These are phyloP conservation scores for Talaromyces sp. DNA, from an alignment of 2,329 filamentous ascomycete genomes.

Conservation along the genomic window DNA sequence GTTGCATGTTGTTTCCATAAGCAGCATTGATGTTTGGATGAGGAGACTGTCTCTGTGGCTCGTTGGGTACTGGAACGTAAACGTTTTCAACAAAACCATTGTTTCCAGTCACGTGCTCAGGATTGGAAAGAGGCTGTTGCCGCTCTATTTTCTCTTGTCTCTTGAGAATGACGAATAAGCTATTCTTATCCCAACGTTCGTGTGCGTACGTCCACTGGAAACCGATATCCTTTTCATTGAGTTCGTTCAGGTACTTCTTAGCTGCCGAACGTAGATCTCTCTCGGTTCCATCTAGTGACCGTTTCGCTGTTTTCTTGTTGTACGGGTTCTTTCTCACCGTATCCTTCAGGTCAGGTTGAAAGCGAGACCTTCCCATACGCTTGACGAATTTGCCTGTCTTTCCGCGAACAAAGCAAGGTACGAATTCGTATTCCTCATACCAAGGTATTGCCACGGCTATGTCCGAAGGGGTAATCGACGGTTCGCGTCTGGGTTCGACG, in stretches of 20 bases:
- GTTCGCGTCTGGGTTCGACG: neutral
- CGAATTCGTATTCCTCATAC: neutral
- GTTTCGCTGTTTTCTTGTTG: slow-evolving; percentile 14
- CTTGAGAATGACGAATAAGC: neutral
- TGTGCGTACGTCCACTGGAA: slow-evolving; percentile 36
- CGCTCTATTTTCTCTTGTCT: neutral
- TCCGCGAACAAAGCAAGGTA: too few species aligned
- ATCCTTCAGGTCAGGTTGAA: neutral
- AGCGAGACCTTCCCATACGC: neutral
- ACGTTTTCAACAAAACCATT: neutral
- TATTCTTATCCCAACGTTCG: slow-evolving; percentile 20
- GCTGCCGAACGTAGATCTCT: slow-evolving; percentile 19
- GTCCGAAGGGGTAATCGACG: too few species aligned
- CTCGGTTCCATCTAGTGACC: slow-evolving; percentile 15
- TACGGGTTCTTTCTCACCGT: slow-evolving; percentile 13
- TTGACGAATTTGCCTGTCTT: too few species aligned
- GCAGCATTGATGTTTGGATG: neutral
- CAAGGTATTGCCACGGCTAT: neutral
- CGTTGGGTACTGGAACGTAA: neutral
- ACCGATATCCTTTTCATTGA: slow-evolving; percentile 28
- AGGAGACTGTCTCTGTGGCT: neutral
- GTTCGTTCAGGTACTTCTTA: slow-evolving; percentile 24
- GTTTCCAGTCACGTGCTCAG: neutral
- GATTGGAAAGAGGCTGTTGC: neutral
- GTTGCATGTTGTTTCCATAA: neutral